phyloP scores from a whole-genome alignment of 75 land plant species.

The Chamaecyparis obtusa region DNA sequence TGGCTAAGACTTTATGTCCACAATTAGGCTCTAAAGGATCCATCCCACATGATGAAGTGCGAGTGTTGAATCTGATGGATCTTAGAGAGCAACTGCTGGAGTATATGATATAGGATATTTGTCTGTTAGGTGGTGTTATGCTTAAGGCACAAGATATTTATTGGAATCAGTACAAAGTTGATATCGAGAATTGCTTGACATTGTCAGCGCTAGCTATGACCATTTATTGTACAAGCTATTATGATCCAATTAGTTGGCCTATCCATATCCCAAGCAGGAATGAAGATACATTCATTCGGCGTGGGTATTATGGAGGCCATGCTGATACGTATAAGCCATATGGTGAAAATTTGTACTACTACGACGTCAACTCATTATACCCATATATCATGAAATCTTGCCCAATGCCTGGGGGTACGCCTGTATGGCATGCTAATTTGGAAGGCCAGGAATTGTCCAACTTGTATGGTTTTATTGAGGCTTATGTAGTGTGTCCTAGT shows the following conservation, averaged over 20 bases:
- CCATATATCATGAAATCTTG: slow-evolving; percentile 17
- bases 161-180: slow-evolving; percentile 10
- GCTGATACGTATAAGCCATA: slow-evolving; percentile 17
- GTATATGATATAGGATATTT: slow-evolving; percentile 14
- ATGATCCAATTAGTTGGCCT: slow-evolving; percentile 1
- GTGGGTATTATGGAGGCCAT: slow-evolving; percentile 18
- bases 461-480: slow-evolving; percentile 17
- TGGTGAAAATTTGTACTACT: slow-evolving; percentile 13
- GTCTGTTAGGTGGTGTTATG: slow-evolving; percentile 13
- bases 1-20: slow-evolving; percentile 16
- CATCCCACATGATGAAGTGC: slow-evolving; percentile 14
- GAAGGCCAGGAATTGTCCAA: background rate
- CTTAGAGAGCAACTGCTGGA: background rate
- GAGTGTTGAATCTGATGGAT: slow-evolving; percentile 4
- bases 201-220: background rate
- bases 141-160: slow-evolving; percentile 10
- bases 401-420: slow-evolving; percentile 1
- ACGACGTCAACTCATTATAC: slow-evolving; percentile 23
- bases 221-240: slow-evolving; percentile 16
- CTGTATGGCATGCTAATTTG: slow-evolving; percentile 15
- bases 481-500: slow-evolving; percentile 16
- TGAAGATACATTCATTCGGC: slow-evolving; percentile 14
- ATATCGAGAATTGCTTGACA: slow-evolving; percentile 13
- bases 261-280: slow-evolving; percentile 17
- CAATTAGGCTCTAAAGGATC: slow-evolving; percentile 13